phyloP scores from a whole-genome alignment of 2,329 filamentous ascomycete genomes.

The Thelonectria rubi region DNA sequence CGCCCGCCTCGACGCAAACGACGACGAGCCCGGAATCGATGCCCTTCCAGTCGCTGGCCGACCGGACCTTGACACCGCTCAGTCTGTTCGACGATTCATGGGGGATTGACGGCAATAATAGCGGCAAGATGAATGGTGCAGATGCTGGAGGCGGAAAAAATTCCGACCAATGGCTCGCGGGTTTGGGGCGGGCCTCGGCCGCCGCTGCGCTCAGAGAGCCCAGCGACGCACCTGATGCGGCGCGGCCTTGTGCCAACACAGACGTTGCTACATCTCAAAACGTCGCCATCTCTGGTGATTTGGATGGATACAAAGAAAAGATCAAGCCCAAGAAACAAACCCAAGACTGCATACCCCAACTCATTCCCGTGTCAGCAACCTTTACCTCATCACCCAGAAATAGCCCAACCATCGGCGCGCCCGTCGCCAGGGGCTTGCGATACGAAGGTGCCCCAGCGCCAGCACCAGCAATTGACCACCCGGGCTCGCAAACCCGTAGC shows the following conservation, averaged over 20 bases:
- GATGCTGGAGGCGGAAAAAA: constrained; percentile 31
- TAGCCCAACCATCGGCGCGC: constrained; percentile 38
- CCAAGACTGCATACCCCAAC: constrained; percentile 12
- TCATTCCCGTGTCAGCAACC: constrained; percentile 34
- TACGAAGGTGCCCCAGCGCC: constrained; percentile 39
- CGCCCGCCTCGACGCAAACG: constrained; percentile 37
- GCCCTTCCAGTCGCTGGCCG: constrained; percentile 43
- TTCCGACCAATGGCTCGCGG: constrained; percentile 30
- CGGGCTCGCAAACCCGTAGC: constrained; percentile 28
- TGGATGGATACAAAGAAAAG: constrained; percentile 10
- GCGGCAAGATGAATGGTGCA: constrained; percentile 23
- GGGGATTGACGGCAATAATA: constrained; percentile 8
- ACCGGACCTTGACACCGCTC: constrained; percentile 43
- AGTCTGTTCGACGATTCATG: constrained; percentile 44
- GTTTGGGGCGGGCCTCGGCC: constrained; percentile 26
- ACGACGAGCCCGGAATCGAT: constrained; percentile 42
- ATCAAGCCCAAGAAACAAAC: not conserved
- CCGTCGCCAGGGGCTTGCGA: constrained; percentile 36
- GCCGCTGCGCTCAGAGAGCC: constrained; percentile 17
- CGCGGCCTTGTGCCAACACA: constrained; percentile 29
- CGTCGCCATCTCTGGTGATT: constrained; percentile 15
- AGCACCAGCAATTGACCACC: constrained; percentile 32
- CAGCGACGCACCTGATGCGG: constrained; percentile 19
- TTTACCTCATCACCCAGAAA: constrained; percentile 35
- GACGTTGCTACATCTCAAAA: constrained; percentile 15